These are phyloP conservation scores for Crepidotus variabilis DNA, from an alignment of 768 basidiomycete species.

Conservation along the genomic window DNA sequence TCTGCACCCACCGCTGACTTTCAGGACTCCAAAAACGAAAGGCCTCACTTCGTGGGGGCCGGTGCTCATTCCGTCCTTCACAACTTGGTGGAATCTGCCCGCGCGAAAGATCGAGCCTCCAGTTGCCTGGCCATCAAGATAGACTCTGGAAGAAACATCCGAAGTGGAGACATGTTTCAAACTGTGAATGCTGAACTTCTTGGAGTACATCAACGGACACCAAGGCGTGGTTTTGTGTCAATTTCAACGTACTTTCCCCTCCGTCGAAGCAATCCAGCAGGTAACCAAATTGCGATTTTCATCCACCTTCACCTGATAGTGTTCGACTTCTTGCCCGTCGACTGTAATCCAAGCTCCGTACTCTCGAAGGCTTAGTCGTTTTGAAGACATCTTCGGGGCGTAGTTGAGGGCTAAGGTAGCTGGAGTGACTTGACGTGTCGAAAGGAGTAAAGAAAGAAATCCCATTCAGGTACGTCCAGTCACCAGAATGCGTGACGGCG, in stretches of 20 bases:
- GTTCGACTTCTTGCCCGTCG: not conserved
- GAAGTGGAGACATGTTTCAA: not conserved
- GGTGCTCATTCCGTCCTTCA: not conserved
- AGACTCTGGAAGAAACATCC: too few species aligned
- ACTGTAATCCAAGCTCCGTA: not conserved
- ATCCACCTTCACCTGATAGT: not conserved
- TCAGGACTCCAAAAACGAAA: not conserved
- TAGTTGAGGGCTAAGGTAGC: too few species aligned
- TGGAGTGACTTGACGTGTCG: too few species aligned
- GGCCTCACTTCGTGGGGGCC: not conserved
- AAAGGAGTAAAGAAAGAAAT: too few species aligned
- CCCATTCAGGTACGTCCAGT: too few species aligned
- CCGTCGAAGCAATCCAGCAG: not conserved
- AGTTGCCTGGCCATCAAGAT: too few species aligned
- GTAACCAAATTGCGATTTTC: not conserved
- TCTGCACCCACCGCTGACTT: not conserved
- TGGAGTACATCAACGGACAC: not conserved
- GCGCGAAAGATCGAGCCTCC: too few species aligned
- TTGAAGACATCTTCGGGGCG: not conserved
- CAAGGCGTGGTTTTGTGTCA: not conserved
- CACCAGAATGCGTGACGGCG: too few species aligned
- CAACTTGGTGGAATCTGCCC: too few species aligned
- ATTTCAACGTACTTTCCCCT: not conserved
- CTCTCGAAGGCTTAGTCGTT: not conserved
- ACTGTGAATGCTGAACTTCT: not conserved